These are phyloP conservation scores for Vigna unguiculata DNA, from an alignment of 306 rosid genomes.

Conservation along the genomic window DNA sequence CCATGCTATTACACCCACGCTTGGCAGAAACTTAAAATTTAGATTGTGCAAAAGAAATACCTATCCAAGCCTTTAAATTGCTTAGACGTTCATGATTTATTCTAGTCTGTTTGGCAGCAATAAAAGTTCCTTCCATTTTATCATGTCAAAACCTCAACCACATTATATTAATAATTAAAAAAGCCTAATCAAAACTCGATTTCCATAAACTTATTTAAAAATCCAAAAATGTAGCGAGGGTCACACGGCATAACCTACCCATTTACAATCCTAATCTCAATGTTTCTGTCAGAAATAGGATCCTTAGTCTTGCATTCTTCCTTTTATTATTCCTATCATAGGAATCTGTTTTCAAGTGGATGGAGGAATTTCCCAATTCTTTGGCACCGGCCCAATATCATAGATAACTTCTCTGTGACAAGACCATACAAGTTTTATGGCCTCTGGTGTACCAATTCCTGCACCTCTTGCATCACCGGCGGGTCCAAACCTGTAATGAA, in stretches of 20 bases:
- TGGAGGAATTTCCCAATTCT: slow-evolving; percentile 76
- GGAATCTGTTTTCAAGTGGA: slow-evolving; percentile 56
- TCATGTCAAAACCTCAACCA: background rate
- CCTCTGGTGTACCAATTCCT: slow-evolving; percentile 98
- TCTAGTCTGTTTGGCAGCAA: background rate
- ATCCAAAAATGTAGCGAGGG: background rate
- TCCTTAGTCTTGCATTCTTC: background rate
- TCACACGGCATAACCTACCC: background rate
- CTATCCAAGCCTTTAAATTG: background rate
- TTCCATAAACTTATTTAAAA: slow-evolving; percentile 41
- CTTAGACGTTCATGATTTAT: background rate
- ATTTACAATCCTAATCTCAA: slow-evolving; percentile 23
- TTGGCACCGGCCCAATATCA: slow-evolving; percentile 77
- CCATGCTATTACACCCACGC: background rate
- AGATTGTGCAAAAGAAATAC: background rate
- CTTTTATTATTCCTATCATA: background rate
- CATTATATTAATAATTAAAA: background rate
- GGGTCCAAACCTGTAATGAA: slow-evolving; percentile 86
- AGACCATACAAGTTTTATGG: slow-evolving; percentile 98
- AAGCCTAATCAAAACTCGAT: background rate
- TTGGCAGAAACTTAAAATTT: background rate
- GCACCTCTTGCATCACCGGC: slow-evolving; percentile 98
- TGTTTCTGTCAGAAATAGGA: background rate
- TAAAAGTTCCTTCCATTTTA: background rate
- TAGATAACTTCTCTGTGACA: slow-evolving; percentile 94